Evolutionary conservation across 192 early-diverging fungal species (phyloP), one percentile per base, ranked within the genome.

Genomic region (Spizellomyces sp.): DNA sequence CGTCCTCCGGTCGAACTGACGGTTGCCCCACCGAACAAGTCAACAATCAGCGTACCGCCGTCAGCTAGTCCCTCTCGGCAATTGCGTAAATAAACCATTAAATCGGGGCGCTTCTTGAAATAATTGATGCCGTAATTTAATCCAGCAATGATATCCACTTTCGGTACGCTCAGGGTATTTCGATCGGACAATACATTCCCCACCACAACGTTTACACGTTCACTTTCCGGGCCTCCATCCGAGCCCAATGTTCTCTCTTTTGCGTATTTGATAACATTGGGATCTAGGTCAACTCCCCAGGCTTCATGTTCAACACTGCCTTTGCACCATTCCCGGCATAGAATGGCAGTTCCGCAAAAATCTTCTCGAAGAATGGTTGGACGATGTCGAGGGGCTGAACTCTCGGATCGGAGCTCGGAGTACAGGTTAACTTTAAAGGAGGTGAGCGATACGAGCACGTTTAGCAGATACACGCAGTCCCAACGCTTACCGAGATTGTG

Each of bases 321-420:
- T 36, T 61, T 57, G 46, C 75, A 67, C 80, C 80, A 84, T 64
- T 82, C 80, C 47, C 65, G 59, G 58, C 80, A 84, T 19, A 84
- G 60, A n/a, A 71, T 71, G 5, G 79, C 83, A 6, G 83, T 84
- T 0, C 83, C 83, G 47, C 83, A 84, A 61, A 84, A 84, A 48
- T 84, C 83, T 64, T 84, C 80, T 54, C 83, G 78, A 43, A 82
- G 70, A 10, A 41, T 66, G 52, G 60, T 41, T 9, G 79, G 78
- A 45, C 63, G 42, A 41, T 73, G 76, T 7, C 66, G 65, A 42
- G 22, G 19, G 9, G 27, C 46, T 71, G 17, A 21, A 66, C 21
- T 56, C 21, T 70, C 69, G 9, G 45, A 43, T n/a, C 45, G 19
- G 65, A 48, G 15, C 12, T 45, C 59, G 12, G 45, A 41, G 45